Evolutionary conservation across 192 early-diverging fungal genomes (phyloP), one percentile per base, ranked within the genome.

Genomic region (Chytriomyces sp.): DNA sequence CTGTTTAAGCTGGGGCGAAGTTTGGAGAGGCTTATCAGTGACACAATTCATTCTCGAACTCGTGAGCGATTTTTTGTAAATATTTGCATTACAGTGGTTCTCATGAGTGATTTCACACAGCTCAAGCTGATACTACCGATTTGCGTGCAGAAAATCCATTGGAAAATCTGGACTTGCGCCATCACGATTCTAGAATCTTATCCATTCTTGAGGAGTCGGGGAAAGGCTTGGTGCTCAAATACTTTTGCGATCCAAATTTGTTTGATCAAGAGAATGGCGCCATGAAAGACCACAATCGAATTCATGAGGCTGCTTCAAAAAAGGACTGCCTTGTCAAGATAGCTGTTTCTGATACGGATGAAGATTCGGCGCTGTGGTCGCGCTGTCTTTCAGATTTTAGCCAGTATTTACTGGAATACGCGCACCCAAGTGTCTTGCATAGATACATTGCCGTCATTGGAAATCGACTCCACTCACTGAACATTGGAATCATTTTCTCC

Each of bases 351-450:
- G 88, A 89, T 11, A 83, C 85, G 67, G 24, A 65, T 3, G 75
- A 85, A 7, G 92, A 94, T 61, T 66, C 79, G 18, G 67, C 67
- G 0, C 85, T 95, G n/a, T 95, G 94, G 94, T 77, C 87, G 13
- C 82, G 83, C 13, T 90, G 87, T 65, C 90, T 93, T 35, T 91
- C 92, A 6, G 83, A 89, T 44, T 75, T 95, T 18, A 73, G 89
- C 28, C 89, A 89, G 65, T 85, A 84, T 72, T 86, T 88, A 16
- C 87, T 92, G 69, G 83, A 87, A 28, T 84, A 82, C 47, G 83
- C 71, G 10, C 81, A 76, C 88, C 89, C 66, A 78, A 83, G 5
- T 57, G 72, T 43, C 69, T 86, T 49, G 82, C 83, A 26, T 81
- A 79, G 43, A 67, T 89, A 53, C 86, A 83, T 86, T 64, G 88